A percentile compares a stretch with the other conserved stretches of the same genome.
Evolutionary conservation across 2,329 filamentous ascomycete species (phyloP).

Genomic region (Aspergillus uvarum): DNA sequence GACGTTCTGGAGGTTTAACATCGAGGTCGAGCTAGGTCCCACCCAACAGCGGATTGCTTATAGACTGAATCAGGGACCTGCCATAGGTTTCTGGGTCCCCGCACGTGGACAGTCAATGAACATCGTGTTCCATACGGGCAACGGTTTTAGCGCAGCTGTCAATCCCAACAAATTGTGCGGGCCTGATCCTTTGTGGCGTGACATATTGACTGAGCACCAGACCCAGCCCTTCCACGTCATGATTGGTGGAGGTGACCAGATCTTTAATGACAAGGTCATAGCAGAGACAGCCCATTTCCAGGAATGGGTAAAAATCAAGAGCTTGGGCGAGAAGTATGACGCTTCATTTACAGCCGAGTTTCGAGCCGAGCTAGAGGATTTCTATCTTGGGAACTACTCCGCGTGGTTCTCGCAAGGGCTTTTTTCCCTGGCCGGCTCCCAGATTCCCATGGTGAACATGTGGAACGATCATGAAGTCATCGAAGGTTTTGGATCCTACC

Average conservation of each 20-base stretch:
- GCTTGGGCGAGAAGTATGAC: constrained; percentile 74
- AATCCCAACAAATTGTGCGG: constrained; percentile 80
- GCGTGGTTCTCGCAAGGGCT: constrained; percentile 97
- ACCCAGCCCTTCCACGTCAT: constrained; percentile 94
- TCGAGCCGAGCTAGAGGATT: constrained; percentile 82
- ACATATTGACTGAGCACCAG: constrained; percentile 90
- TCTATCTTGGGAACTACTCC: constrained; percentile 84
- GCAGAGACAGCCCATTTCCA: constrained; percentile 73
- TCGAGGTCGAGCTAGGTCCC: constrained; percentile 81
- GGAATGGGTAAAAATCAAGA: constrained; percentile 80
- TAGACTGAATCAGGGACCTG: constrained; percentile 87
- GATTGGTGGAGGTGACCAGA: constrained; percentile 94
- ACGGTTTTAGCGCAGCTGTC: constrained; percentile 83
- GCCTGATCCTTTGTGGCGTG: constrained; percentile 94
- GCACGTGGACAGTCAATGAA: constrained; percentile 85
- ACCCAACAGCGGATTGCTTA: constrained; percentile 87
- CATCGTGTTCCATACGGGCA: constrained; percentile 98
- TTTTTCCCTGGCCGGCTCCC: constrained; percentile 86
- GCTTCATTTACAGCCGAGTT: constrained; percentile 76
- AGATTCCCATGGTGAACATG: constrained; percentile 98
- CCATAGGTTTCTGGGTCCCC: constrained; percentile 92
- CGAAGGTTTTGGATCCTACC: constrained; percentile 90
- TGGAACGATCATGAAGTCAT: constrained; percentile 95
- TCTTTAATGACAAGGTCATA: constrained; percentile 88
- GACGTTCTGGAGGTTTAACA: constrained; percentile 96